Base-by-base conservation (phyloP, 2,329 filamentous ascomycete species). In the Penicillium sp. region DNA sequence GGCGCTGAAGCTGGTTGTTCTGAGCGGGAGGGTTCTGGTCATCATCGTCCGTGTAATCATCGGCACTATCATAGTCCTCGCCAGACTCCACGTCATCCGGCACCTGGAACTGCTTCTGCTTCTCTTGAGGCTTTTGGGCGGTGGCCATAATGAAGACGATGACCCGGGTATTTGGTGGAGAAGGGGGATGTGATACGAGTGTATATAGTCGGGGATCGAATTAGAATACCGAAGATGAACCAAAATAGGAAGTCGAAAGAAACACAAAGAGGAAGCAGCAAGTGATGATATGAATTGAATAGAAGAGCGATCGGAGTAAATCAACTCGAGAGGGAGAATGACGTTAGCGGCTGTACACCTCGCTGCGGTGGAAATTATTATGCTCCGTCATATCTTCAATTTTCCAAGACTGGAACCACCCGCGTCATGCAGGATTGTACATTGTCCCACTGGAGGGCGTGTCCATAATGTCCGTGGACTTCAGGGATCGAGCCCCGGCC, bases 1-100 rank as follows among this genome's bases (percentile, higher is more conserved):
- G 65, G 21, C 60, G 60, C 39, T 62, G 65, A 4, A 58, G 47
- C 54, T 66, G 60, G 50, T 63, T 49, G 31, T 58, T 60, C 47
- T 64, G 52, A 35, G 52, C 45, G 48, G 61, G 31, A 48, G 57
- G 48, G 14, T 62, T 26, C 44, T 49, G 58, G 2, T 61, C 59
- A 8, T 67, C 65, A 26, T 69, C 68, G 10, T 68, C 68, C 23
- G 67, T 64, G 42, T 70, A 67, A 48, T 70, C 67, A 13, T 72
- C 69, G 33, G 68, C 63, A 26, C 63, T 71, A 37, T 71, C 66
- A 42, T 73, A 72, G 47, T 70, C 66, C 26, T 67, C 67, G 2
- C 60, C 67, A 14, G 54, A 56, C n/a, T 44, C 39, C n/a, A 64
- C 61, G 26, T 73, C 65, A 7, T 72, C 67, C 27, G 65, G 65